Percentiles rank a stretch among this genome's conserved stretches.
phyloP scores from a whole-genome alignment of 2,329 filamentous ascomycete species.

The Aspergillus oerlinghausenensis region DNA sequence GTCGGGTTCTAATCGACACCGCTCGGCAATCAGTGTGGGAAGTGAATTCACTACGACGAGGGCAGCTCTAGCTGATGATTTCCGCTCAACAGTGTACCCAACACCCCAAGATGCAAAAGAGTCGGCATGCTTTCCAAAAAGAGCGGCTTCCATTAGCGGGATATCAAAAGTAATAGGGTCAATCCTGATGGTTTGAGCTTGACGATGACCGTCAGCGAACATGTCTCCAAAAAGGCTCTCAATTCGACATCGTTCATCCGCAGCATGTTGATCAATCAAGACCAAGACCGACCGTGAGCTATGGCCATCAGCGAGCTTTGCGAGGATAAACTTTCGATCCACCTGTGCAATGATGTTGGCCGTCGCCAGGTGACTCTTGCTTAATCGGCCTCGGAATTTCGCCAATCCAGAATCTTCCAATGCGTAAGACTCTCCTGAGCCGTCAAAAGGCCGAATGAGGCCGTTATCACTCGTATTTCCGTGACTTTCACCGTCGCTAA shows the following conservation, averaged over 20 bases:
- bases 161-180: conserved; percentile 61
- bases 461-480: conserved; percentile 9
- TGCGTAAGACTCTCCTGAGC: conserved; percentile 18
- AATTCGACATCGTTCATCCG: conserved; percentile 79
- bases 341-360: conserved; percentile 75
- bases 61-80: conserved; percentile 5
- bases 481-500: conserved; percentile 22
- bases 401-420: conserved; percentile 22
- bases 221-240: conserved; percentile 65
- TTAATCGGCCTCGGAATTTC: conserved; percentile 46
- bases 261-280: conserved; percentile 89
- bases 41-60: conserved; percentile 53
- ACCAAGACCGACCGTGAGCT: conserved; percentile 49
- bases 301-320: conserved; percentile 45
- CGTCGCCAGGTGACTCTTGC: conserved; percentile 54
- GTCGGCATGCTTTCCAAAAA: conserved; percentile 51
- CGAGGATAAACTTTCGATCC: conserved; percentile 82
- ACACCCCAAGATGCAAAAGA: conserved; percentile 75
- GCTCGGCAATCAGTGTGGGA: conserved; percentile 68
- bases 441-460: conserved; percentile 11
- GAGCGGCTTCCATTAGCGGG: conserved; percentile 52
- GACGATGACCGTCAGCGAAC: conserved; percentile 22
- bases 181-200: conserved; percentile 23
- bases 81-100: conserved; percentile 48
- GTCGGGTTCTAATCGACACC: conserved; percentile 68